Evolutionary conservation across 768 basidiomycete genomes (phyloP), one percentile per base, ranked within the genome.

Genomic region (Sarcodon sp.): DNA sequence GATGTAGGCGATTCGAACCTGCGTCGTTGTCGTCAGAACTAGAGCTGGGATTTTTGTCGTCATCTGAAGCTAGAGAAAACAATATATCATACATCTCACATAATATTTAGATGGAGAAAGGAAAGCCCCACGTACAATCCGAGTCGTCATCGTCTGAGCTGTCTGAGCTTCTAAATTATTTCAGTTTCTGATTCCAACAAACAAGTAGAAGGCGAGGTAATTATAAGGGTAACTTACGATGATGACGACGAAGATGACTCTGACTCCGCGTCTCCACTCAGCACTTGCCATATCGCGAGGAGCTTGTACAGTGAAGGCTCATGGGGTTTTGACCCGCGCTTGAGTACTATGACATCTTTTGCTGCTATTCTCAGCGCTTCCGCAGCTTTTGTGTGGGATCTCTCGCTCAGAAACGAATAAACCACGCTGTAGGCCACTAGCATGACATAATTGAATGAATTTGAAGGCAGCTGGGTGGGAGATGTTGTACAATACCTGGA

Each of bases 371-470:
- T 86, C 45, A 90, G 66, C 1, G 82, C 80, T 49, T 73, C 68
- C 7, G 88, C 88, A 7, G 78, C 83, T 56, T 87, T 87, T 32
- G 60, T 59, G 61, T 89, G 83, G 0, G 75, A 71, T 43, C 72
- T 77, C 57, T 78, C 74, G 50, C 62, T 68, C 35, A 92, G 69
- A 64, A 91, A 92, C 7, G 76, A 67, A 57, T 88, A 74, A 50
- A 92, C 79, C 45, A 88, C 65, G 54, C 77, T 73, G 68, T 89
- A 92, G 4, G 84, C 81, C 18, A 71, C 88, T 89, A 57, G 33
- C 35, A 13, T 43, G 18, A 35, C 10, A 27, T 7, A n/a, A 0
- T 31, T 3, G 11, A 21, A 7, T 34, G 47, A 18, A 32, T 37
- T 51, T 38, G 35, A 45, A 35, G 46, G 54, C 38, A 48, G 35